Base-by-base conservation (phyloP, 2,329 filamentous ascomycete species). In the Penicillium crustosum region DNA sequence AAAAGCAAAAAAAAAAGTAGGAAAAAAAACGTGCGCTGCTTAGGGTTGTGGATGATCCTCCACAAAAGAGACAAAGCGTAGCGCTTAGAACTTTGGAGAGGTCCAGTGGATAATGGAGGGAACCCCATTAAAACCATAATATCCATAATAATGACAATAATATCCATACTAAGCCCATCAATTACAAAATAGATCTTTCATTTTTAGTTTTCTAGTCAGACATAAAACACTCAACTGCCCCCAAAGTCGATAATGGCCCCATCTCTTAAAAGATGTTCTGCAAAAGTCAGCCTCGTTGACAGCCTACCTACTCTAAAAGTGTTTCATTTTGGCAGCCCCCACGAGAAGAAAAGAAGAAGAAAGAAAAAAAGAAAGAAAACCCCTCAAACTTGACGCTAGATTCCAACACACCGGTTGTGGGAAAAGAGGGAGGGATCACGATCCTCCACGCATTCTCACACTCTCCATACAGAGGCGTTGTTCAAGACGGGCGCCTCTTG, bases 401-500 rank as follows among this genome's bases (percentile, higher is more conserved):
- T 45, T 43, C 50, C 50, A 36, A 33, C 17, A 44, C 21, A 52
- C 12, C 29, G 49, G 49, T 44, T 51, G 10, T 52, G 49, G 49
- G 48, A 19, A 19, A 39, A 27, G 43, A 33, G 7, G n/a, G 23
- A 42, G 45, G 29, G 38, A 43, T 35, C 3, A 42, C 29, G 29
- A 48, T 53, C 42, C 49, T 49, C 31, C 23, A 29, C 27, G 23
- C 27, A 39, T 39, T 15, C 36, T 23, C 25, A n/a, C 27, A 51
- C 17, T 35, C 21, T 13, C 45, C 21, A 48, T 35, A 35, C 43
- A 53, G 33, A 35, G 33, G 25, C 19, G 21, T 47, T 31, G 21
- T 41, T 50, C 19, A 42, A 39, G 21, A 35, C 9, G 29, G 56
- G 65, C 63, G 63, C 59, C 55, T 66, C 58, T 61, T 49, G 59